phyloP scores from a whole-genome alignment of 1,139 yeast species.

The Meyerozyma carpophila region DNA sequence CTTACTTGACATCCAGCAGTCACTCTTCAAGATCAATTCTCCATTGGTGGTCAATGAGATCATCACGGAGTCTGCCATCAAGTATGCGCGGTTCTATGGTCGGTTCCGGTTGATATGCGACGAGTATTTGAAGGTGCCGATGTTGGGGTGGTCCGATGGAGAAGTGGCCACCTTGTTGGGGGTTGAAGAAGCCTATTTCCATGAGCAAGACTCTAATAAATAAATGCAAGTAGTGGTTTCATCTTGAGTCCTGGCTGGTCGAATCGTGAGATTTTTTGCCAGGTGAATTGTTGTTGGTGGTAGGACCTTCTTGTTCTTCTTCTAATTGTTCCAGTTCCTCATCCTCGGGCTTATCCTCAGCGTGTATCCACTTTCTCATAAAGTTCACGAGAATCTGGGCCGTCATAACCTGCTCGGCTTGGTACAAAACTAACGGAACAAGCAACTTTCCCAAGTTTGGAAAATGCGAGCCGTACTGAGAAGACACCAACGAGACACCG shows the following conservation, averaged over 20 bases:
- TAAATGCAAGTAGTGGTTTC: background rate
- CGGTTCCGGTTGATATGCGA: slow-evolving; percentile 37
- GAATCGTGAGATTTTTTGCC: background rate
- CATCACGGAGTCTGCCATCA: slow-evolving; percentile 40
- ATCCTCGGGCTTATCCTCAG: slow-evolving; percentile 19
- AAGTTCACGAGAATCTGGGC: slow-evolving; percentile 66
- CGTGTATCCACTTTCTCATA: slow-evolving; percentile 59
- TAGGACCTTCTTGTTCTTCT: background rate
- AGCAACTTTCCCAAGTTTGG: slow-evolving; percentile 63
- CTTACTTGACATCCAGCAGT: slow-evolving; percentile 54
- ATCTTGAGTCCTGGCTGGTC: background rate
- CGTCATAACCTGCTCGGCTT: slow-evolving; percentile 77
- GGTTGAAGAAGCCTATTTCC: slow-evolving; percentile 33
- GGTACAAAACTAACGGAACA: slow-evolving; percentile 79
- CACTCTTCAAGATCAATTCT: slow-evolving; percentile 53
- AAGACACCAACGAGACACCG: slow-evolving; percentile 74
- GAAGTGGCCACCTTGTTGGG: slow-evolving; percentile 67
- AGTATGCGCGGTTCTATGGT: slow-evolving; percentile 49
- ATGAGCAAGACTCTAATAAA: background rate
- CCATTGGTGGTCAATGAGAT: slow-evolving; percentile 58
- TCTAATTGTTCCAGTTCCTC: background rate
- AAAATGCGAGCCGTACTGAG: slow-evolving; percentile 69
- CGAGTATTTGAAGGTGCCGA: slow-evolving; percentile 34
- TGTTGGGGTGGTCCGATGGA: slow-evolving; percentile 47
- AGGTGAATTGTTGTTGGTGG: background rate